Evolutionary conservation across 2,329 filamentous ascomycete species (phyloP).

Genomic region (Eutypa lata): DNA sequence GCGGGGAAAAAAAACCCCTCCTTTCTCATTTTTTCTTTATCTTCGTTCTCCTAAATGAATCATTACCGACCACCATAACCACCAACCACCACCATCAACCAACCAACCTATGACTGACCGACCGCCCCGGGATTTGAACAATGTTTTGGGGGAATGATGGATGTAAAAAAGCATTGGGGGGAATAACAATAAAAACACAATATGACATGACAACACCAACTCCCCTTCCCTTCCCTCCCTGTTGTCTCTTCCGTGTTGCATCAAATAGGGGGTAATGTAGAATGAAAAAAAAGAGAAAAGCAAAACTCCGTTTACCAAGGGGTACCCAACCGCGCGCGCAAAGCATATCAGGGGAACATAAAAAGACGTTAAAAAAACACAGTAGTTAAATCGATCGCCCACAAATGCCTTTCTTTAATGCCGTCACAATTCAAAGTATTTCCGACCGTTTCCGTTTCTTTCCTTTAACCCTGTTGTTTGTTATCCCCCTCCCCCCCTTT

Average conservation of each 20-base stretch:
- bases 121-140: no score
- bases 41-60: neutral
- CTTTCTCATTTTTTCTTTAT: neutral
- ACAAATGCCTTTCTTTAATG: neutral
- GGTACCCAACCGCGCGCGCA: neutral
- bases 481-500: neutral
- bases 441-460: neutral
- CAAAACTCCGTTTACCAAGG: neutral
- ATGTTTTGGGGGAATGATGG: no score
- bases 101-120: no score
- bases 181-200: neutral
- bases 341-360: no score
- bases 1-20: constrained; percentile 8
- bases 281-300: no score
- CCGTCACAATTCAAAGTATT: neutral
- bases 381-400: neutral
- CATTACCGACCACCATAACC: constrained; percentile 1
- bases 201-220: neutral
- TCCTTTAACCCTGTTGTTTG: neutral
- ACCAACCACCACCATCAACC: no score
- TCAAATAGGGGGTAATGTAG: no score
- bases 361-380: neutral
- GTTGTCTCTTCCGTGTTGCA: neutral
- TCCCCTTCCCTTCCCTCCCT: neutral
- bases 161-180: neutral